phyloP scores from a whole-genome alignment of 257 asterid genomes.

The Petunia axillaris region DNA sequence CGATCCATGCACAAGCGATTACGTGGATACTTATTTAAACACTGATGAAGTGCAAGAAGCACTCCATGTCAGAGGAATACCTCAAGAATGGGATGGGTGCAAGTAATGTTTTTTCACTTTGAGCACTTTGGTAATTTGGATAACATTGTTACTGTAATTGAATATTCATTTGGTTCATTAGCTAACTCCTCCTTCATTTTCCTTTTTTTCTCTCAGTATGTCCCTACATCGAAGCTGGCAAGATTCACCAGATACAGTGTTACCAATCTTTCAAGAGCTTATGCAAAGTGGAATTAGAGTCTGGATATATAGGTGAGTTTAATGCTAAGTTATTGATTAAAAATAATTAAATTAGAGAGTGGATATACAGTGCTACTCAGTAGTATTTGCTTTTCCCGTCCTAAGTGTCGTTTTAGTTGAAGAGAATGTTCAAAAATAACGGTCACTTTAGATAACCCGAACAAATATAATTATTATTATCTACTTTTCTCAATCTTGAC shows the following conservation, averaged over 20 bases:
- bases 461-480: too few species aligned
- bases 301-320: constrained; percentile 53
- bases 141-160: not conserved
- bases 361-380: too few species aligned
- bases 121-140: not conserved
- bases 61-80: constrained; percentile 47
- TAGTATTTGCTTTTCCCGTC: too few species aligned
- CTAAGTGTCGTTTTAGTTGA: too few species aligned
- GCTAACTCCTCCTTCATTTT: too few species aligned
- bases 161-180: not conserved
- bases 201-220: constrained; percentile 22
- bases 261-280: constrained; percentile 54
- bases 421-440: too few species aligned
- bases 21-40: constrained; percentile 48
- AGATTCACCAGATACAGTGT: constrained; percentile 47
- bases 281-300: constrained; percentile 54
- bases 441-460: too few species aligned
- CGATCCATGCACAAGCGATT: constrained; percentile 57
- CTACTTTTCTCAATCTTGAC: too few species aligned
- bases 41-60: constrained; percentile 52
- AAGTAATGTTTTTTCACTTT: constrained; percentile 36
- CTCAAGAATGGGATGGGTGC: constrained; percentile 55
- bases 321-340: not conserved
- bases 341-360: not conserved
- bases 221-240: constrained; percentile 32